Conservation (phyloP, 768 basidiomycete genomes). For the Calocybe cyanea region DNA sequence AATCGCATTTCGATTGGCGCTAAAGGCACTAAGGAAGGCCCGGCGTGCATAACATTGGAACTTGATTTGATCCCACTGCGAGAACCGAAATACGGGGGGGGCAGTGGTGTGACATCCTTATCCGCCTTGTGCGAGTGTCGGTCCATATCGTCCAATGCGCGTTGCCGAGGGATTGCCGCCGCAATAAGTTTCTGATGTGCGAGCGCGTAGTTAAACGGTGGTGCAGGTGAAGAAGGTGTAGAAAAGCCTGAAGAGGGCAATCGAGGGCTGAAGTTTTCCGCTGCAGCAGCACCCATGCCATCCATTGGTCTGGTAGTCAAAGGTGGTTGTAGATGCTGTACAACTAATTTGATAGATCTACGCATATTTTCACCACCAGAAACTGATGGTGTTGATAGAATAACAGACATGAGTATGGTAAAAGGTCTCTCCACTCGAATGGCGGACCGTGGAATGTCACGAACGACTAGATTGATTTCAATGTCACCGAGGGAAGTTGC, state of each 20-base stretch:
- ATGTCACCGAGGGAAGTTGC: conserved; percentile 34
- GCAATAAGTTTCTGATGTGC: conserved; percentile 48
- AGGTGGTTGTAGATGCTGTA: conserved; percentile 62
- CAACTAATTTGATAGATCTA: conserved; percentile 47
- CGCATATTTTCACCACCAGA: conserved; percentile 25
- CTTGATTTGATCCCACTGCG: conserved; percentile 6
- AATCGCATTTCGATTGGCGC: conserved; percentile 37
- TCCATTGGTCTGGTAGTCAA: conserved; percentile 19
- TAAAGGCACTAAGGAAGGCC: conserved; percentile 47
- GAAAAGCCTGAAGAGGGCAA: conserved; percentile 50
- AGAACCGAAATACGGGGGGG: conserved; percentile 43
- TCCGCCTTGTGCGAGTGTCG: conserved; percentile 9
- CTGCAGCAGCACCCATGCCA: conserved; percentile 4
- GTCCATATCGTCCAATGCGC: conserved; percentile 14
- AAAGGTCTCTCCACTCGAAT: conserved; percentile 59
- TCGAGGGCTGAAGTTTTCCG: conserved; percentile 28
- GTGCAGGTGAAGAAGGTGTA: conserved; percentile 43
- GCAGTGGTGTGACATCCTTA: conserved; percentile 25
- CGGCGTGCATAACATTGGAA: conserved; percentile 41
- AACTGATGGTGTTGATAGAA: conserved; percentile 40
- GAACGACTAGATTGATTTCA: conserved; percentile 55
- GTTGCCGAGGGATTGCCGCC: conserved; percentile 38
- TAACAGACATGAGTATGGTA: conserved; percentile 48
- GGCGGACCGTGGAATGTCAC: conserved; percentile 39
- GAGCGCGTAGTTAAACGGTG: conserved; percentile 48